A percentile compares a stretch with the other conserved stretches of the same genome.
phyloP scores from a whole-genome alignment of 1,139 yeast genomes.

The Ashbya aceris region DNA sequence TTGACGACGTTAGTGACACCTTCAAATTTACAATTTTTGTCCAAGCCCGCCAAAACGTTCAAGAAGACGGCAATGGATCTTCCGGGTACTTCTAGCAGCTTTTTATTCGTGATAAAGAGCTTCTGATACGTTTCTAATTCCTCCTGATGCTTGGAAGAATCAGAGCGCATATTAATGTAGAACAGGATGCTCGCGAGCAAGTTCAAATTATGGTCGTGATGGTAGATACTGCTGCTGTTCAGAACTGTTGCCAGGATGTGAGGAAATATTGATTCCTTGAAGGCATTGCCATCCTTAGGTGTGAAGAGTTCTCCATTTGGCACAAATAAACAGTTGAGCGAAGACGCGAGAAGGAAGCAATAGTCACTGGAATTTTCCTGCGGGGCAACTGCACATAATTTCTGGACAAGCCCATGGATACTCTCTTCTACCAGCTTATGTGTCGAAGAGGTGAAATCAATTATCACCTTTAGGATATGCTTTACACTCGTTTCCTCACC shows the following conservation, averaged over 20 bases:
- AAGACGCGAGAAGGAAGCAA: slow-evolving; percentile 24
- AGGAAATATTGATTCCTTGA: slow-evolving; percentile 18
- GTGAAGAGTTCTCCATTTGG: slow-evolving; percentile 17
- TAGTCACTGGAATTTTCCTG: slow-evolving; percentile 15
- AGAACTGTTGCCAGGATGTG: slow-evolving; percentile 13
- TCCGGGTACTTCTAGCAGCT: slow-evolving; percentile 32
- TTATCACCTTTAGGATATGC: slow-evolving; percentile 37
- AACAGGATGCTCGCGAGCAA: slow-evolving; percentile 21
- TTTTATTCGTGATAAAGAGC: slow-evolving; percentile 13
- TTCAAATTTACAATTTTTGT: slow-evolving; percentile 26
- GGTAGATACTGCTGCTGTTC: slow-evolving; percentile 10
- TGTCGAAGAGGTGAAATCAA: slow-evolving; percentile 30
- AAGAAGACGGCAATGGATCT: slow-evolving; percentile 40
- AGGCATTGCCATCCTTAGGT: slow-evolving; percentile 10
- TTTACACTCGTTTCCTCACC: slow-evolving; percentile 26
- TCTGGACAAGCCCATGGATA: slow-evolving; percentile 18
- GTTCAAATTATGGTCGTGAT: slow-evolving; percentile 24
- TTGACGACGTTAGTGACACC: slow-evolving; percentile 10
- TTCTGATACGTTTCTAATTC: slow-evolving; percentile 16
- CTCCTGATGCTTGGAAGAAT: slow-evolving; percentile 10
- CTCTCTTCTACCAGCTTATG: slow-evolving; percentile 25
- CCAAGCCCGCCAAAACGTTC: slow-evolving; percentile 44
- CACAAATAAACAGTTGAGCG: slow-evolving; percentile 24
- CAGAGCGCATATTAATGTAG: slow-evolving; percentile 17
- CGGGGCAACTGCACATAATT: slow-evolving; percentile 13